phyloP scores from a whole-genome alignment of 805 yeast genomes.

The Saccharomycopsis fodiens region DNA sequence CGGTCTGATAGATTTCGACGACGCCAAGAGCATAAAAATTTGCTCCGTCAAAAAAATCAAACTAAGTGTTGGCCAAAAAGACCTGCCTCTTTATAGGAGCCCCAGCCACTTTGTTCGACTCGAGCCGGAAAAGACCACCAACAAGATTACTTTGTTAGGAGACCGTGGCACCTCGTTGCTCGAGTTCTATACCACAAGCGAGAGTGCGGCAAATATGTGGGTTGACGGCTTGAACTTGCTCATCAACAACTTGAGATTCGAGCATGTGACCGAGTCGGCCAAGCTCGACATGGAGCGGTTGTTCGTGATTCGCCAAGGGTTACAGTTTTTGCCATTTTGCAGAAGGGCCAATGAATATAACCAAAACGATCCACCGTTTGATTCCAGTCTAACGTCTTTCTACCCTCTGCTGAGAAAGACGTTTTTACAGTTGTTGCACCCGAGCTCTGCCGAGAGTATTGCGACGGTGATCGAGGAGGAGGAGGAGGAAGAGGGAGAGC shows the following conservation, averaged over 20 bases:
- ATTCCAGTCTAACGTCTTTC: not conserved
- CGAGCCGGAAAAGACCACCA: conserved; percentile 11
- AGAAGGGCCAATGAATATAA: not conserved
- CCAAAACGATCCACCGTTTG: conserved; percentile 8
- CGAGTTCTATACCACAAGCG: conserved; percentile 15
- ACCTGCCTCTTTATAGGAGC: not conserved
- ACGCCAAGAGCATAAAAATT: conserved; percentile 6
- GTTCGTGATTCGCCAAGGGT: conserved; percentile 14
- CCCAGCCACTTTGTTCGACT: conserved; percentile 1
- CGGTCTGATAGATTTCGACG: not conserved
- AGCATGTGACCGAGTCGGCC: conserved; percentile 11
- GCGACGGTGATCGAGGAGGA: not conserved
- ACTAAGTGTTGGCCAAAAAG: conserved; percentile 4
- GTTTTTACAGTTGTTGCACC: not conserved
- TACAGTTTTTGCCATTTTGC: conserved; percentile 17
- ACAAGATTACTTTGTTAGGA: conserved; percentile 9
- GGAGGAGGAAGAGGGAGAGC: not conserved
- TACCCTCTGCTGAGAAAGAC: not conserved
- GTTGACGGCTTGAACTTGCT: conserved; percentile 14
- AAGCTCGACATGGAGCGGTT: conserved; percentile 13
- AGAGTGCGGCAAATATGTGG: conserved; percentile 14
- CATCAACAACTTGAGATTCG: conserved; percentile 11
- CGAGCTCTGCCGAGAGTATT: not conserved
- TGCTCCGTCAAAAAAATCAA: conserved; percentile 9
- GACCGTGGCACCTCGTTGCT: conserved; percentile 2